Base-by-base conservation (phyloP, 148 eudicot genomes). In the Vaccinium darrowii region DNA sequence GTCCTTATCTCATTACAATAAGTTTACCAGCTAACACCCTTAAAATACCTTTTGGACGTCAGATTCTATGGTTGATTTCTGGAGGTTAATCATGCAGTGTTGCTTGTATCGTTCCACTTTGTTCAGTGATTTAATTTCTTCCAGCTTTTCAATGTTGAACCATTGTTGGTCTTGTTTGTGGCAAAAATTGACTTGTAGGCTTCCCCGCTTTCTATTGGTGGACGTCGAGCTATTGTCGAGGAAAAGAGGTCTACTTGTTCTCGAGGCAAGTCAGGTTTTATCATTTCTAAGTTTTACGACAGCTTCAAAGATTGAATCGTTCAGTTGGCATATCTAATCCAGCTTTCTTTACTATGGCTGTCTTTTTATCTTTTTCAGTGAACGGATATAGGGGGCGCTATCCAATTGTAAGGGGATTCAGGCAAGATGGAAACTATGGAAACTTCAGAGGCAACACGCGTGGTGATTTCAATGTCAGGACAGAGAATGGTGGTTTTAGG, bases 191-290 rank as follows among this genome's bases (percentile, higher is more conserved):
- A 19, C 49, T 65, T 62, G 60, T 84, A 78, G 85, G 86, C 85
- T 87, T 85, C 90, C 23, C 91, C 90, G n/a, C 52, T 93, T 75
- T 2, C 72, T 53, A 88, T 95, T 76, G 94, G 88, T 79, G 95
- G 94, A 39, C 91, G 91, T 77, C 90, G 88, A 76, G 93, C 90
- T 60, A 74, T 81, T 81, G 85, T 95, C 15, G 98, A 95, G 91
- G 97, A 90, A 81, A 95, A 95, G 89, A 93, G 87, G 90, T 95
- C 98, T 8, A 91, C 98, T 21, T 86, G 78, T 76, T 88, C 91
- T 39, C 90, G 94, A 88, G 95, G 98, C 87, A 91, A 87, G 91
- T 89, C 75, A 36, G 18, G n/a, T 85, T 65, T 65, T 16, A 14
- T 82, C 15, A 49, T 67, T 1, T 73, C 76, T 49, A 73, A 73